phyloP scores from a whole-genome alignment of 768 basidiomycete genomes.

The Agrocybe chaxingu region DNA sequence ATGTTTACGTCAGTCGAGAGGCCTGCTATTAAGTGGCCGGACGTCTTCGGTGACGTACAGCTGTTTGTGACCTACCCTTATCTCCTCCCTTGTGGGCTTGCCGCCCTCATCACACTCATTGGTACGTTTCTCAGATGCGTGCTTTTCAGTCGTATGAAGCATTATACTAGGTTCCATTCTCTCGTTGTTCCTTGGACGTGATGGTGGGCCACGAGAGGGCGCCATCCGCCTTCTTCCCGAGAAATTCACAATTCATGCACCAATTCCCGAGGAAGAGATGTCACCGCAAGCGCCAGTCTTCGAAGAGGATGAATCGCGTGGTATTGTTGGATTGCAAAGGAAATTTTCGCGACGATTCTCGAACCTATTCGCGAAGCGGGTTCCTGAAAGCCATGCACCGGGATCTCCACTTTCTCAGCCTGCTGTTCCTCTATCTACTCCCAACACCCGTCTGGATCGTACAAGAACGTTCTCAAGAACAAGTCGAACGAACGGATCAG shows the following conservation, averaged over 20 bases:
- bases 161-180: constrained; percentile 68
- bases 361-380: constrained; percentile 54
- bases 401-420: constrained; percentile 31
- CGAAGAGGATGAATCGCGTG: constrained; percentile 37
- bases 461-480: constrained; percentile 51
- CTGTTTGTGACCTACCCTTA: constrained; percentile 86
- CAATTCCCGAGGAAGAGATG: constrained; percentile 69
- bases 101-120: constrained; percentile 69
- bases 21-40: constrained; percentile 86
- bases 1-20: constrained; percentile 57
- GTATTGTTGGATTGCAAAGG: constrained; percentile 40
- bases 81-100: constrained; percentile 80
- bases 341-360: constrained; percentile 56
- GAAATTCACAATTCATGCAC: constrained; percentile 50
- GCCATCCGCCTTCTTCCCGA: constrained; percentile 81
- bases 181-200: constrained; percentile 83
- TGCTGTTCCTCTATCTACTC: constrained; percentile 43
- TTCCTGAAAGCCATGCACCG: constrained; percentile 32
- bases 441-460: constrained; percentile 38
- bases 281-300: constrained; percentile 42
- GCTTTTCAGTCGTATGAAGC: background rate
- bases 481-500: constrained; percentile 68
- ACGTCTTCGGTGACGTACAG: constrained; percentile 57
- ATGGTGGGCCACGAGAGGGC: constrained; percentile 87
- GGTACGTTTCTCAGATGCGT: constrained; percentile 38